These are phyloP conservation scores for Brassica balearica DNA, from an alignment of 441 rosid species.

Conservation along the genomic window DNA sequence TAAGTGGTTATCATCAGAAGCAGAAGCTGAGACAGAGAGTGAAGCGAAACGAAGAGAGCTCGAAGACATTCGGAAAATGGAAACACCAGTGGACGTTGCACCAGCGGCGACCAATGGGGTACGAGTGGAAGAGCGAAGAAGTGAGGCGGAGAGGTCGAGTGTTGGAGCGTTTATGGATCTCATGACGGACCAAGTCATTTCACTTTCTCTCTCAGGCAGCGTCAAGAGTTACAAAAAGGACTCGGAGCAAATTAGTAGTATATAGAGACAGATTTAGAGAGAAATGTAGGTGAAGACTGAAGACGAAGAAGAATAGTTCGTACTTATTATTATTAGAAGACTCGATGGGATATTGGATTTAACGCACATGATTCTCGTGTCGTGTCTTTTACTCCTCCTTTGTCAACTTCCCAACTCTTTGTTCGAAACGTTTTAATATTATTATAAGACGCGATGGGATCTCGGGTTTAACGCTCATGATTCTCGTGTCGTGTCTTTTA, in stretches of 20 bases:
- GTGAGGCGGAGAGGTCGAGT: conserved; percentile 47
- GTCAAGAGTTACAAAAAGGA: conserved; percentile 4
- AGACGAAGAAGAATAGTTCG: conserved; percentile 9
- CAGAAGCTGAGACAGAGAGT: conserved; percentile 47
- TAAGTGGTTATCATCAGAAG: conserved; percentile 46
- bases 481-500: too few species aligned
- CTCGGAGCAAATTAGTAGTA: neutral
- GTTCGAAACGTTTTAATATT: conserved; percentile 16
- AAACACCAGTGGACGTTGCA: conserved; percentile 52
- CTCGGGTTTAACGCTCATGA: too few species aligned
- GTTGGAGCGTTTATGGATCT: conserved; percentile 52
- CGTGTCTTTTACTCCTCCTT: neutral
- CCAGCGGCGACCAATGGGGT: conserved; percentile 52
- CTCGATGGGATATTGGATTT: conserved; percentile 31
- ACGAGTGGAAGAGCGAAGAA: conserved; percentile 45
- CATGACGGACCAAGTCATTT: conserved; percentile 61
- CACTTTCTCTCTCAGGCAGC: conserved; percentile 22
- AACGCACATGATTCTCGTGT: conserved; percentile 45
- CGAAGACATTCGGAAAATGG: conserved; percentile 50
- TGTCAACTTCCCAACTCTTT: neutral
- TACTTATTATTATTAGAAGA: neutral
- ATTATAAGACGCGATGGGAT: too few species aligned
- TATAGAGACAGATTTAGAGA: neutral
- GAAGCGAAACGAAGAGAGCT: conserved; percentile 62
- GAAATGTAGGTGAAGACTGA: conserved; percentile 41